Evolutionary conservation across 2,329 filamentous ascomycete species (phyloP).

Genomic region (Pseudogymnoascus sp.): DNA sequence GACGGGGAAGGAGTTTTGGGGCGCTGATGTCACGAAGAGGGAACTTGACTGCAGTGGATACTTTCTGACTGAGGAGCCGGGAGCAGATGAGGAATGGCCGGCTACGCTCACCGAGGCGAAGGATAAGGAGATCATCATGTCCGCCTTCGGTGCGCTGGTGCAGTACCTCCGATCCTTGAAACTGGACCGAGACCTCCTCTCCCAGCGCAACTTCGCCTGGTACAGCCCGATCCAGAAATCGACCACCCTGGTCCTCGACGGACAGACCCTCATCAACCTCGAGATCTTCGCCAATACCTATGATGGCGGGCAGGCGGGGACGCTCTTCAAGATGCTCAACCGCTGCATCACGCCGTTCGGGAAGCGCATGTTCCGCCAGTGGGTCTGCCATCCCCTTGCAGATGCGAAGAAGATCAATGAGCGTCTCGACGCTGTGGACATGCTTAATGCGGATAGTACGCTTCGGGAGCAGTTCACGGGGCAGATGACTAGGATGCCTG

Average conservation of each 20-base stretch:
- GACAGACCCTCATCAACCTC: constrained; percentile 95
- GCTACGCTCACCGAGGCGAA: constrained; percentile 63
- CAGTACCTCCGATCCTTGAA: constrained; percentile 84
- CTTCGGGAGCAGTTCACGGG: constrained; percentile 83
- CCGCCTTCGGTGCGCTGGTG: constrained; percentile 79
- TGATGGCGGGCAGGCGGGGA: constrained; percentile 79
- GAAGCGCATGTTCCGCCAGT: constrained; percentile 91
- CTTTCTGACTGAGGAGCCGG: constrained; percentile 55
- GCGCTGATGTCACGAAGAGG: constrained; percentile 71
- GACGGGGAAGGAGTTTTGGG: constrained; percentile 82
- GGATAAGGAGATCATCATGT: constrained; percentile 80
- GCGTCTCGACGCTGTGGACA: constrained; percentile 86
- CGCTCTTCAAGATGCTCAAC: constrained; percentile 84
- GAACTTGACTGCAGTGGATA: constrained; percentile 78
- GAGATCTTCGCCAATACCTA: constrained; percentile 92
- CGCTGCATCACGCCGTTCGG: constrained; percentile 94
- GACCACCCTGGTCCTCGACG: constrained; percentile 85
- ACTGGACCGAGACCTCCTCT: constrained; percentile 79
- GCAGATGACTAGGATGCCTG: constrained; percentile 84
- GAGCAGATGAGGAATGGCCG: constrained; percentile 64
- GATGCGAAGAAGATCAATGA: constrained; percentile 86
- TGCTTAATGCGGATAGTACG: constrained; percentile 74
- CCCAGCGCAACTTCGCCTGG: constrained; percentile 82
- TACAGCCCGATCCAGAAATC: constrained; percentile 89
- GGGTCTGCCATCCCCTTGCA: constrained; percentile 93